Evolutionary conservation across 2,329 filamentous ascomycete genomes (phyloP).

Genomic region (Coleophoma eucalyptorum): DNA sequence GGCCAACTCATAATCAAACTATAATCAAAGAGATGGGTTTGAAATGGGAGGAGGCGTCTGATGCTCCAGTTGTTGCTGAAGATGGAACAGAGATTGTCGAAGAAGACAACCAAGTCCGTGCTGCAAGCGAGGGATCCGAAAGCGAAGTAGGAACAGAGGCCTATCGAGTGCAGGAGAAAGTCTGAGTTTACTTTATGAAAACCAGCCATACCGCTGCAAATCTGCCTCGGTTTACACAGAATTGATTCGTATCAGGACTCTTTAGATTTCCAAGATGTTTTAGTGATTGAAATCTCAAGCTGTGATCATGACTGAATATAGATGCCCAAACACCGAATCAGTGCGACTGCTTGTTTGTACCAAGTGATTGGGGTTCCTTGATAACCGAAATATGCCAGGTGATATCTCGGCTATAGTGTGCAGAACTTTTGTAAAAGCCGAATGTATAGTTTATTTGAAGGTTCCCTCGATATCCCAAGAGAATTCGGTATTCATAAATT

Average conservation of each 20-base stretch:
- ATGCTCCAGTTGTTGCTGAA: slow-evolving; percentile 15
- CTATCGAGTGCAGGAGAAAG: background rate
- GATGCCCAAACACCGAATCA: too few relatives aligned
- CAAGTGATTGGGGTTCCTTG: too few relatives aligned
- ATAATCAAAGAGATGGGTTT: slow-evolving; percentile 29
- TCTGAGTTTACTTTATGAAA: background rate
- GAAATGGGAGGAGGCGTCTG: slow-evolving; percentile 20
- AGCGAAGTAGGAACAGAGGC: background rate
- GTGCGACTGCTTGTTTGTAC: too few relatives aligned
- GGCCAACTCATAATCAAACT: slow-evolving; percentile 32
- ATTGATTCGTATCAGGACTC: background rate
- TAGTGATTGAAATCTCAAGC: too few relatives aligned
- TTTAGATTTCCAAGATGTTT: background rate
- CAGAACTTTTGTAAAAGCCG: too few relatives aligned
- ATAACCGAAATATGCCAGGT: too few relatives aligned
- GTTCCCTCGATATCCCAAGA: background rate
- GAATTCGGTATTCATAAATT: slow-evolving; percentile 1
- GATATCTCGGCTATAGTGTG: too few relatives aligned
- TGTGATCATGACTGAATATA: too few relatives aligned
- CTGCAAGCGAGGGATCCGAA: slow-evolving; percentile 4
- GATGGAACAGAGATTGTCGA: slow-evolving; percentile 21
- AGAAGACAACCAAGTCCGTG: slow-evolving; percentile 7
- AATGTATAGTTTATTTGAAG: too few relatives aligned
- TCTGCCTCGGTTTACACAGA: too few relatives aligned
- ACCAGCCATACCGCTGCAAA: too few relatives aligned